Base-by-base conservation (phyloP, 2,329 filamentous ascomycete species). In the Daldinia eschscholtzii region DNA sequence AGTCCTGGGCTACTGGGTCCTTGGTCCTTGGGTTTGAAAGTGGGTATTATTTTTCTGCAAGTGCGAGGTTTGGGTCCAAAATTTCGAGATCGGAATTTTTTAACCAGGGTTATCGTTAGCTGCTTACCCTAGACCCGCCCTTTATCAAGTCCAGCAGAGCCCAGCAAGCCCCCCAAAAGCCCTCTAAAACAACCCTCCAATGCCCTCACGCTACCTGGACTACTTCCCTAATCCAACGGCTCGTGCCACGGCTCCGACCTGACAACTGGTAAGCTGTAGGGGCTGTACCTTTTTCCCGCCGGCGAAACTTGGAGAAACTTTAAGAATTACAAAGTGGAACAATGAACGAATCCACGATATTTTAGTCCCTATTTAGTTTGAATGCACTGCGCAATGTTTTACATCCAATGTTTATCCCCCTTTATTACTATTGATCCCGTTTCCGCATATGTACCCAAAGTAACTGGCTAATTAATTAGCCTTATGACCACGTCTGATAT, bases 231-330 rank as follows among this genome's bases (percentile, higher is more conserved):
- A 50, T 50, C 26, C 46, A 50, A 50, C 26, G 46, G 44, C 44
- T 48, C 44, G 28, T 50, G 46, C 46, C 26, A 50, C 15, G 15
- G 26, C 46, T 26, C 26, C 26, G 26, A 18, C 12, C 46, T 52
- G 15, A 52, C 46, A 52, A 52, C 46, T 52, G 46, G 13, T 50
- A 50, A 39, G 9, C 20, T 30, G 9, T 4, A 20, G 7, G 18
- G 42, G 9, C 30, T 10, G 18, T 20, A 18, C 20, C n/a, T 56
- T 53, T 44, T 53, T 46, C 37, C 65, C 48, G 62, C 39, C 66
- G 37, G 60, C 50, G 69, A 71, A 71, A 62, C 66, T 28, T 61
- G 53, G 28, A 62, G 69, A 69, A 69, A 57, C 53, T 44, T 53
- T 56, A 64, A 53, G 69, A 69, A 69, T 64, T 26, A 23, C n/a